phyloP scores from a whole-genome alignment of 768 basidiomycete species.

The Glaciozyma antarctica region DNA sequence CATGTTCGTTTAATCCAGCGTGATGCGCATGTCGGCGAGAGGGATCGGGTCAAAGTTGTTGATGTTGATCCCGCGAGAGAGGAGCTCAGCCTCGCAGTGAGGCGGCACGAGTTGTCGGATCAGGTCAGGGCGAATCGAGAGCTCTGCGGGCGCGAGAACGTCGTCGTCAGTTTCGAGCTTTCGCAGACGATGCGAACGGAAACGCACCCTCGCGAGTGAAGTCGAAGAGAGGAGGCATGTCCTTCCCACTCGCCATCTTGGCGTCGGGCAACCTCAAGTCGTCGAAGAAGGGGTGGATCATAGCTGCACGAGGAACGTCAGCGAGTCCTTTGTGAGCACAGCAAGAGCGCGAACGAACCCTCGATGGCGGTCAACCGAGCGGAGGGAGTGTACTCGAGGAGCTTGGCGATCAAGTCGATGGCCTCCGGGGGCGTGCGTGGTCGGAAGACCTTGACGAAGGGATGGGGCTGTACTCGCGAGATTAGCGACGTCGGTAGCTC shows the following conservation, averaged over 20 bases:
- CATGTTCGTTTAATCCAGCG: not conserved
- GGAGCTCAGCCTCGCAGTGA: constrained; percentile 80
- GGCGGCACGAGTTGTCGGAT: constrained; percentile 82
- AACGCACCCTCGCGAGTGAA: constrained; percentile 86
- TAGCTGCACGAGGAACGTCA: constrained; percentile 12
- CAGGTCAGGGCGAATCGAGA: constrained; percentile 90
- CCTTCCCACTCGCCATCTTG: constrained; percentile 93
- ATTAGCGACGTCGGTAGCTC: not conserved
- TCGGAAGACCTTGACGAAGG: constrained; percentile 70
- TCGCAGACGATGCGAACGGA: not conserved
- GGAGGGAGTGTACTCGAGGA: constrained; percentile 96
- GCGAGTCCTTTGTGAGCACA: constrained; percentile 44
- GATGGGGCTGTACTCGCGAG: constrained; percentile 18
- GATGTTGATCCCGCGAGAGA: constrained; percentile 71
- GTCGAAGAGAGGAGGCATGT: constrained; percentile 87
- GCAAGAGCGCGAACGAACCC: constrained; percentile 55
- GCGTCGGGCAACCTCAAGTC: constrained; percentile 83
- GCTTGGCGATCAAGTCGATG: constrained; percentile 85
- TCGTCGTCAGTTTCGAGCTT: constrained; percentile 11
- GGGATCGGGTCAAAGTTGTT: constrained; percentile 77
- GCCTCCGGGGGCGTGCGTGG: constrained; percentile 93
- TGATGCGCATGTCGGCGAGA: constrained; percentile 7
- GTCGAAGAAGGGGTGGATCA: constrained; percentile 74
- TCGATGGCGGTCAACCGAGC: constrained; percentile 80
- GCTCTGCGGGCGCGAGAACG: constrained; percentile 49